A percentile compares a stretch with the other conserved stretches of the same genome.
These are phyloP conservation scores for Iris macrosiphon DNA, from an alignment of 106 monocot genomes.

Conservation along the genomic window DNA sequence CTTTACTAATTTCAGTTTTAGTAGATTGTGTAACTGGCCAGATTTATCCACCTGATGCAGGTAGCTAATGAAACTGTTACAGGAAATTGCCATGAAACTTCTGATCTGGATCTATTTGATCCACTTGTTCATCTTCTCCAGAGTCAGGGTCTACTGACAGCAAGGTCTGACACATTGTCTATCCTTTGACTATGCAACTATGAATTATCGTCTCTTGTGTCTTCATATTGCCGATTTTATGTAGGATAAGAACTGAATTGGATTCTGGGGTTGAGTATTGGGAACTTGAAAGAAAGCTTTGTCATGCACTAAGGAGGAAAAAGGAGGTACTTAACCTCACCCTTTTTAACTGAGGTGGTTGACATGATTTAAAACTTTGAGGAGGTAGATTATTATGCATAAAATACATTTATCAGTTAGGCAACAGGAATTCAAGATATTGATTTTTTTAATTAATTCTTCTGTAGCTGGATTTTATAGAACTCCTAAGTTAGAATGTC, in stretches of 20 bases:
- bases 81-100: too few species aligned
- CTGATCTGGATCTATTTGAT: conserved; percentile 31
- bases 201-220: not conserved
- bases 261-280: conserved; percentile 70
- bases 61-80: not conserved
- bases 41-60: not conserved
- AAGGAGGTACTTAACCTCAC: conserved; percentile 21
- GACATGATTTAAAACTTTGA: too few species aligned
- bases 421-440: too few species aligned
- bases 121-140: conserved; percentile 54
- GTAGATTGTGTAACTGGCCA: not conserved
- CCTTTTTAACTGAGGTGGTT: too few species aligned
- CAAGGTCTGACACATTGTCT: conserved; percentile 30
- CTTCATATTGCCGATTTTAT: not conserved
- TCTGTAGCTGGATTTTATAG: too few species aligned
- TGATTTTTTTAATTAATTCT: too few species aligned
- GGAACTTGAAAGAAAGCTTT: conserved; percentile 81
- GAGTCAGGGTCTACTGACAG: conserved; percentile 47
- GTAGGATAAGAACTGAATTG: conserved; percentile 63
- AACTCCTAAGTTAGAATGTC: too few species aligned
- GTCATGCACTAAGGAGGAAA: conserved; percentile 43
- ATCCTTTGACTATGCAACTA: not conserved
- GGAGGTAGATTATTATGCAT: too few species aligned
- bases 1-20: not conserved
- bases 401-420: too few species aligned